Evolutionary conservation across 2,329 filamentous ascomycete genomes (phyloP).

Genomic region (Cladophialophora yegresii): DNA sequence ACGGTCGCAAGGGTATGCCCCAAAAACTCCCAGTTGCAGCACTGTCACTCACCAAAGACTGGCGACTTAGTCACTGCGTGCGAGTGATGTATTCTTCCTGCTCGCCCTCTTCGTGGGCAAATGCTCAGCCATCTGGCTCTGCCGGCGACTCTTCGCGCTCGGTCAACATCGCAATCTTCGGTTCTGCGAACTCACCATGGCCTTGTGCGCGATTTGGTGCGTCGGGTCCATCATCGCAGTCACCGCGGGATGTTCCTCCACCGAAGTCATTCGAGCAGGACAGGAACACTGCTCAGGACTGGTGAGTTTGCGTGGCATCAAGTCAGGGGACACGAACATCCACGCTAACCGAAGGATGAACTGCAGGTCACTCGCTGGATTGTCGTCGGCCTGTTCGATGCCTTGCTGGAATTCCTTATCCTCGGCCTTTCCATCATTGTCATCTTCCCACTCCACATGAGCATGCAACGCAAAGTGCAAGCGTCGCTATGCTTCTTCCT

Average conservation of each 20-base stretch:
- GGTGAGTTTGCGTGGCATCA: constrained; percentile 8
- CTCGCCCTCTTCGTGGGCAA: constrained; percentile 25
- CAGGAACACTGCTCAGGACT: constrained; percentile 17
- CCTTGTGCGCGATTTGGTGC: constrained; percentile 23
- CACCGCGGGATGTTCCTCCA: constrained; percentile 18
- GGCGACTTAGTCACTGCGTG: constrained; percentile 15
- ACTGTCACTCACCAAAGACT: constrained; percentile 3
- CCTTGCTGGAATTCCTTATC: constrained; percentile 21
- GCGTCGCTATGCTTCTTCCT: constrained; percentile 71
- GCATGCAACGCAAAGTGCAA: constrained; percentile 55
- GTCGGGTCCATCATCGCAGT: constrained; percentile 23
- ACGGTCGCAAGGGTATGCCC: constrained; percentile 18
- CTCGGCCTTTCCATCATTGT: constrained; percentile 20
- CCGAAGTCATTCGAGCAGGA: constrained; percentile 4
- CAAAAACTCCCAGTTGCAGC: neutral
- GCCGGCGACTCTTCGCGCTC: constrained; percentile 23
- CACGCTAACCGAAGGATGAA: neutral
- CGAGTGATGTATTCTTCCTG: constrained; percentile 27
- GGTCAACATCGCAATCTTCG: constrained; percentile 12
- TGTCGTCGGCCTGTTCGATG: constrained; percentile 24
- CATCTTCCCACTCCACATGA: constrained; percentile 29
- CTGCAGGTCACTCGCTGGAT: constrained; percentile 22
- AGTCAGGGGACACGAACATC: neutral
- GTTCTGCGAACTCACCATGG: constrained; percentile 23
- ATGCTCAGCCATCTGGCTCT: constrained; percentile 18